Conservation (phyloP, 306 rosid genomes). For the Vachellia collinsii region DNA sequence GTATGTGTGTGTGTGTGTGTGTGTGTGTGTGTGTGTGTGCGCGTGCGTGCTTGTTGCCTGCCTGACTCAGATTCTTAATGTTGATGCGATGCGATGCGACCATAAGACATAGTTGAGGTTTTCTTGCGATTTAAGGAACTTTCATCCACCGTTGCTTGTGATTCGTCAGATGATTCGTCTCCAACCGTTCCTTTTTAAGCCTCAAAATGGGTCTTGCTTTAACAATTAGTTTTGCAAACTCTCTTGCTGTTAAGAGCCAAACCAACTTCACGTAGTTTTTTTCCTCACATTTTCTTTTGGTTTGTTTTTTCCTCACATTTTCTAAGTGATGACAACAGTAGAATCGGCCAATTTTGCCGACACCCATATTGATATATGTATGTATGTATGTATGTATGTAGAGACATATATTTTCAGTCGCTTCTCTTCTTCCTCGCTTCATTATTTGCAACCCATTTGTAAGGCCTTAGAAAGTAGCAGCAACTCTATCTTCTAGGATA, state of each 20-base stretch:
- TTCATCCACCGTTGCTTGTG: neutral
- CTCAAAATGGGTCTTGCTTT: neutral
- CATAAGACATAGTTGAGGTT: neutral
- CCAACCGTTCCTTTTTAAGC: neutral
- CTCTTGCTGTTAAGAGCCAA: neutral
- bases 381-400: no score
- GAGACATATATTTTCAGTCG: no score
- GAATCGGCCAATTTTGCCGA: neutral
- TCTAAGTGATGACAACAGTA: neutral
- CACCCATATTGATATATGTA: no score
- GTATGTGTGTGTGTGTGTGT: neutral
- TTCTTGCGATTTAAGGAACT: slow-evolving; percentile 32
- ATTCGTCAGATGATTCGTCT: neutral
- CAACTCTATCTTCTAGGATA: neutral
- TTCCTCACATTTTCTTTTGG: neutral
- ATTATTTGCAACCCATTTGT: neutral
- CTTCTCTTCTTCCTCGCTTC: neutral
- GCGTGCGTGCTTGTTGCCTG: slow-evolving; percentile 25
- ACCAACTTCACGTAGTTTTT: neutral
- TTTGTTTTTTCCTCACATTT: no score
- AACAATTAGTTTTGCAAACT: neutral
- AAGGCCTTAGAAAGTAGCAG: neutral
- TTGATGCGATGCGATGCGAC: neutral
- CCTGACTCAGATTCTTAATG: slow-evolving; percentile 8
- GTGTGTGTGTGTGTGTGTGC: neutral